Conservation (phyloP, 192 early-diverging fungal species). For the Endogone sp. region DNA sequence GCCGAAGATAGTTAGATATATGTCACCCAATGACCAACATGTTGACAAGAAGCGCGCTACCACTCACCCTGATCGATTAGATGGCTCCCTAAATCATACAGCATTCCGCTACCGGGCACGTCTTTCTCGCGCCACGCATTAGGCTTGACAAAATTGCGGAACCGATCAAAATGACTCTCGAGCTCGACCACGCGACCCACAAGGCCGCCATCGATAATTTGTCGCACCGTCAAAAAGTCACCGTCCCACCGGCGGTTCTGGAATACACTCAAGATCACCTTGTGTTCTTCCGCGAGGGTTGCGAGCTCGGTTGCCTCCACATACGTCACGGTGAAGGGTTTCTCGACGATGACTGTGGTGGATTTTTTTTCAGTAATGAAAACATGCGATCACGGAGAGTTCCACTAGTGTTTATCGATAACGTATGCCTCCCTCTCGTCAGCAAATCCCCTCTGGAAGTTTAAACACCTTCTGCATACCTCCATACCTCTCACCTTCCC, state of each 20-base stretch:
- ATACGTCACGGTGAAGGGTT: constrained; percentile 67
- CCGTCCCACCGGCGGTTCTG: constrained; percentile 83
- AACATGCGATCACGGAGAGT: not conserved
- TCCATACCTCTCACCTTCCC: not conserved
- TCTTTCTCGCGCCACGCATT: constrained; percentile 68
- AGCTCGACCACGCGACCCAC: constrained; percentile 69
- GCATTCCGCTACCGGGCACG: constrained; percentile 60
- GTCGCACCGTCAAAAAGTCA: constrained; percentile 71
- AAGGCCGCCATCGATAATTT: constrained; percentile 44
- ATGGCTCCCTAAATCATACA: constrained; percentile 69
- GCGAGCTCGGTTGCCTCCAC: constrained; percentile 57
- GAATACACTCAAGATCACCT: constrained; percentile 61
- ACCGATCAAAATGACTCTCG: constrained; percentile 73
- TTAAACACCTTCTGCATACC: not conserved
- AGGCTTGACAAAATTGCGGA: constrained; percentile 58
- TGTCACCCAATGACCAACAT: too few species aligned
- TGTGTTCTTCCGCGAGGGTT: constrained; percentile 49
- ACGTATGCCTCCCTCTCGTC: too few species aligned
- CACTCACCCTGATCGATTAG: constrained; percentile 61
- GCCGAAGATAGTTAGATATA: constrained; percentile 15
- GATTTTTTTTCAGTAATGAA: not conserved
- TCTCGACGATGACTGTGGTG: constrained; percentile 60
- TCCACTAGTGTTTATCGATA: too few species aligned
- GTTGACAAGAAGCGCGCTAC: too few species aligned
- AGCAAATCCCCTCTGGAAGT: not conserved